Conservation (phyloP, 164 flowering plant species). For the Umbilicus rupestris region DNA sequence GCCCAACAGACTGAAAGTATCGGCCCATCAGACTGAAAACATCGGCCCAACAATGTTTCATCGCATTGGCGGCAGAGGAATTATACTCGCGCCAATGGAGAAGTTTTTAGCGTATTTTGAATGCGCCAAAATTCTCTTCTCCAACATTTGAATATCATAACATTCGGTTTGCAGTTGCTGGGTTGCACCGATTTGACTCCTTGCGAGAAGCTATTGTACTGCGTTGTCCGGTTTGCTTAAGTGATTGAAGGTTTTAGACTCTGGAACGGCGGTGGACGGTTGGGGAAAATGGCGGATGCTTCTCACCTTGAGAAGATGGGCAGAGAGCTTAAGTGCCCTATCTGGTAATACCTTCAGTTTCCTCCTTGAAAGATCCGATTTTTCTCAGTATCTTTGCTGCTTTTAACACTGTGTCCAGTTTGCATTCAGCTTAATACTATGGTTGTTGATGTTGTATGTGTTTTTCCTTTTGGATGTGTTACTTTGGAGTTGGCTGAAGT, state of each 20-base stretch:
- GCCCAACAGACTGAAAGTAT: neutral
- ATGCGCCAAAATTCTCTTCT: too few relatives aligned
- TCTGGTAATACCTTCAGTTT: constrained; percentile 44
- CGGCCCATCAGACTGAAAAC: neutral
- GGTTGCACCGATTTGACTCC: neutral
- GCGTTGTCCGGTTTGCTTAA: too few relatives aligned
- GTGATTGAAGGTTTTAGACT: neutral
- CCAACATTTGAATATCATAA: too few relatives aligned
- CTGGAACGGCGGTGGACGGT: neutral
- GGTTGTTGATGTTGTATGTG: neutral
- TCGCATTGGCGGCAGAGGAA: too few relatives aligned
- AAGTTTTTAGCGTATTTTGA: neutral
- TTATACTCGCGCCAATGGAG: neutral
- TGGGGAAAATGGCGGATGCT: constrained; percentile 41
- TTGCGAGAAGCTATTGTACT: too few relatives aligned
- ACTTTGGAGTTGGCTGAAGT: too few relatives aligned
- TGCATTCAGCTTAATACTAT: too few relatives aligned
- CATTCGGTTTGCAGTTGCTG: neutral
- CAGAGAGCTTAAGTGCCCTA: constrained; percentile 91
- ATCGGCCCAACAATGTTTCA: neutral
- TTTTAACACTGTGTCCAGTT: too few relatives aligned
- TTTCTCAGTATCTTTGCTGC: too few relatives aligned
- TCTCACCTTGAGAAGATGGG: constrained; percentile 80
- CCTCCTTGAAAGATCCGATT: neutral
- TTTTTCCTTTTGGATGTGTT: neutral